These are phyloP conservation scores for Fusarium transvaalense DNA, from an alignment of 2,329 filamentous ascomycete genomes.

Conservation along the genomic window DNA sequence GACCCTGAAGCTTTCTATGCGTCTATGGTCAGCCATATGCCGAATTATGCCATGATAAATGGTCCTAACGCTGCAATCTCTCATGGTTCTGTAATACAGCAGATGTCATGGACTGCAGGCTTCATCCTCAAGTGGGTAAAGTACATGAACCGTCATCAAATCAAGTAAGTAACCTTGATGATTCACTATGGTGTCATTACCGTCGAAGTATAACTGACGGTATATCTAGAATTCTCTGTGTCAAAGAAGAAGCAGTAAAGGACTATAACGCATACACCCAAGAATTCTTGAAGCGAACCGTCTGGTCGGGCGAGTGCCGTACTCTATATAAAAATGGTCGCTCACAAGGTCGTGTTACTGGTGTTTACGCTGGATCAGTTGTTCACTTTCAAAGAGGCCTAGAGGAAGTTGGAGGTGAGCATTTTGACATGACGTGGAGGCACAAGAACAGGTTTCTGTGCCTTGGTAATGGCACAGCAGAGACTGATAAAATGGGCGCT, in stretches of 20 bases:
- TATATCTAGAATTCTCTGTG: neutral
- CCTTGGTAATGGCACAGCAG: slow-evolving; percentile 7
- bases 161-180: neutral
- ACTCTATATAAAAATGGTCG: slow-evolving; percentile 12
- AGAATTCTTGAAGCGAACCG: neutral
- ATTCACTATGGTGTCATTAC: accelerated
- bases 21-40: neutral
- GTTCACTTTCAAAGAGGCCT: neutral
- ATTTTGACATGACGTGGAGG: neutral
- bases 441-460: slow-evolving; percentile 7
- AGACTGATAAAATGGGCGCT: neutral
- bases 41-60: slow-evolving; percentile 10
- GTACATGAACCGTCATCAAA: slow-evolving; percentile 9
- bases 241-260: slow-evolving; percentile 1
- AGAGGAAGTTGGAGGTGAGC: slow-evolving; percentile 11
- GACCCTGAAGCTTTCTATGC: slow-evolving; percentile 10
- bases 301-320: slow-evolving; percentile 9
- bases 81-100: slow-evolving; percentile 1
- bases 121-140: slow-evolving; percentile 18
- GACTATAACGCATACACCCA: slow-evolving; percentile 7
- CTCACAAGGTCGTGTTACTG: neutral
- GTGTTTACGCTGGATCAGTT: slow-evolving; percentile 10
- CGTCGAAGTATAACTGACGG: neutral
- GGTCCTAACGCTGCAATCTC: slow-evolving; percentile 1
- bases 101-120: slow-evolving; percentile 4